phyloP scores from a whole-genome alignment of 257 asterid genomes.

The Verbascum thapsus region DNA sequence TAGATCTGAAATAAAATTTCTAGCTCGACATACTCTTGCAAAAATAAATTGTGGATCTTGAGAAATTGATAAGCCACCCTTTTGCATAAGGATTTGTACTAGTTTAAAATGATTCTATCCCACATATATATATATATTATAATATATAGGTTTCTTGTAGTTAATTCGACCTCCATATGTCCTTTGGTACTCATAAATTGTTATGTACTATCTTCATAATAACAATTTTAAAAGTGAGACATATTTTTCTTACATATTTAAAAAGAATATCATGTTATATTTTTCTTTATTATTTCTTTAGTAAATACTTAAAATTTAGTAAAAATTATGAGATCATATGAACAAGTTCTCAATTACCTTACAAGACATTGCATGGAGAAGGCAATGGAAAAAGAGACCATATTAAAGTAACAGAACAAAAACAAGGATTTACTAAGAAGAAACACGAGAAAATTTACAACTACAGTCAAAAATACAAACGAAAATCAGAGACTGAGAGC shows the following conservation, averaged over 20 bases:
- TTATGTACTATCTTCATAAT: constrained; percentile 8
- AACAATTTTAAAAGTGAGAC: no score
- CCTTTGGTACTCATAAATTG: constrained; percentile 26
- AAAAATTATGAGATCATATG: no score
- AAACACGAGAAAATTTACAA: constrained; percentile 16
- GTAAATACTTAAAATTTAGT: no score
- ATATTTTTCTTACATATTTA: no score
- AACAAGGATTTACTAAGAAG: neutral
- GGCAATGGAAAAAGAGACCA: neutral
- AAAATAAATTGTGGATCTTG: constrained; percentile 19
- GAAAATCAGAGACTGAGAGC: neutral
- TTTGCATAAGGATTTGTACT: neutral
- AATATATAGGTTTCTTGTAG: constrained; percentile 6
- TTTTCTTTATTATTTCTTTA: no score
- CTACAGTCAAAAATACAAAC: constrained; percentile 6
- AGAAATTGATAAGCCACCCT: constrained; percentile 7
- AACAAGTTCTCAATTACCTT: no score
- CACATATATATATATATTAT: neutral
- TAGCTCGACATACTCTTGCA: no score
- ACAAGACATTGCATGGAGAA: no score
- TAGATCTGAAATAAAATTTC: no score
- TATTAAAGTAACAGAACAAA: neutral
- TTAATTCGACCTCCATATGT: constrained; percentile 21
- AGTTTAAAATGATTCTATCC: neutral
- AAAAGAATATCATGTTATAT: no score